phyloP scores from a whole-genome alignment of 345 rosid genomes.

The Aquilaria malaccensis region DNA sequence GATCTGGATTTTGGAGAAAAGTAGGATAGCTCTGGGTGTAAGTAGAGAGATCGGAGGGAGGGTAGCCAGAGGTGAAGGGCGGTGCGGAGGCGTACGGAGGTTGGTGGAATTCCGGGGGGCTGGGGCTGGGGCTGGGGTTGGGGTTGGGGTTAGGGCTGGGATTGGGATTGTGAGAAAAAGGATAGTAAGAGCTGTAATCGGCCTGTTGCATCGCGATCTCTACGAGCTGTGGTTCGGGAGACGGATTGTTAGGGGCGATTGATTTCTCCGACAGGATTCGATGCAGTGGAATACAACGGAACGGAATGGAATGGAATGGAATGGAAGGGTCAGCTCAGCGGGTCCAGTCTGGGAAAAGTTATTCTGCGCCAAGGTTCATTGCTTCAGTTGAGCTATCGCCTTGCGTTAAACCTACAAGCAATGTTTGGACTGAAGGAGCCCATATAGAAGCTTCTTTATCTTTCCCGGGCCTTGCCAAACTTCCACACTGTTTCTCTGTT shows the following conservation, averaged over 20 bases:
- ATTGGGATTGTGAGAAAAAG: constrained; percentile 41
- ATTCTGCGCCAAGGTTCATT: too few species aligned
- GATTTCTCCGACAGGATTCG: neutral
- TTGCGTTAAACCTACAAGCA: too few species aligned
- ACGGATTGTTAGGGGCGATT: neutral
- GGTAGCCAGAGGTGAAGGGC: constrained; percentile 48
- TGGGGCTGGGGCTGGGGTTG: constrained; percentile 20
- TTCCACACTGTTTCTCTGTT: too few species aligned
- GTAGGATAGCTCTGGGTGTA: constrained; percentile 44
- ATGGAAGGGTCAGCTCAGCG: too few species aligned
- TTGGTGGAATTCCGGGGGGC: constrained; percentile 36
- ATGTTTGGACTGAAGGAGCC: too few species aligned
- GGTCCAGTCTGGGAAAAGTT: too few species aligned
- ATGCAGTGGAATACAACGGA: too few species aligned
- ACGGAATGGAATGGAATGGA: too few species aligned
- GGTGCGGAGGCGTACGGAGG: constrained; percentile 78
- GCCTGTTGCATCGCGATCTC: constrained; percentile 59
- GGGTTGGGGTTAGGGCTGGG: constrained; percentile 35
- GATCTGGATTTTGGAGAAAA: constrained; percentile 49
- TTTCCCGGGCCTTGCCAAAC: too few species aligned
- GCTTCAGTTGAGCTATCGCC: too few species aligned
- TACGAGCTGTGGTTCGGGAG: neutral
- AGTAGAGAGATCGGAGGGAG: constrained; percentile 45
- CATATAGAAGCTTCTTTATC: too few species aligned
- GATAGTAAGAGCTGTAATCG: constrained; percentile 63